phyloP scores from a whole-genome alignment of 345 rosid genomes.

The Populus pruinosa region DNA sequence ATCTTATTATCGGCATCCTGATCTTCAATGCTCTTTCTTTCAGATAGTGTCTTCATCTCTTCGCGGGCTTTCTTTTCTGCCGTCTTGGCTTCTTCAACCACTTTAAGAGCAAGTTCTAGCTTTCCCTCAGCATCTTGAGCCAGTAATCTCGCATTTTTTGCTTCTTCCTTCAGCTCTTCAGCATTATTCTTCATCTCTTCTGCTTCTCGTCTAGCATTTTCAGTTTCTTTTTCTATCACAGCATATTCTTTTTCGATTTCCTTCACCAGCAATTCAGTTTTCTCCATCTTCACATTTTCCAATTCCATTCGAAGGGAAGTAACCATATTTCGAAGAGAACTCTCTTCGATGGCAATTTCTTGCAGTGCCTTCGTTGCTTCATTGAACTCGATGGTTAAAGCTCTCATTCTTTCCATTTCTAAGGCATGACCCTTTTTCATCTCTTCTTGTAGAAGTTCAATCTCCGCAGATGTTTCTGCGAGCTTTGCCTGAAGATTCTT shows the following conservation, averaged over 20 bases:
- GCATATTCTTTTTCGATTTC: slow-evolving; percentile 29
- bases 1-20: slow-evolving; percentile 33
- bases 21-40: slow-evolving; percentile 21
- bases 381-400: slow-evolving; percentile 56
- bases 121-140: slow-evolving; percentile 45
- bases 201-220: slow-evolving; percentile 37
- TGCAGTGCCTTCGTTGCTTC: slow-evolving; percentile 68
- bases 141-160: slow-evolving; percentile 33
- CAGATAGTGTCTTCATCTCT: slow-evolving; percentile 47
- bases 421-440: slow-evolving; percentile 61
- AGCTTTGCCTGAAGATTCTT: slow-evolving; percentile 49
- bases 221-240: slow-evolving; percentile 7
- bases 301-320: slow-evolving; percentile 44
- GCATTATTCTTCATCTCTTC: slow-evolving; percentile 39
- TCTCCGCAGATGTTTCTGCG: slow-evolving; percentile 52
- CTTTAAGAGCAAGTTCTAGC: slow-evolving; percentile 39
- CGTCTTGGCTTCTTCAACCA: slow-evolving; percentile 53
- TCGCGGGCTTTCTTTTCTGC: slow-evolving; percentile 50
- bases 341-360: slow-evolving; percentile 59
- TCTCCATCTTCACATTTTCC: slow-evolving; percentile 49
- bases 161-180: slow-evolving; percentile 43
- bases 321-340: slow-evolving; percentile 43
- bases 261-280: slow-evolving; percentile 25
- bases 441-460: slow-evolving; percentile 56
- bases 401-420: slow-evolving; percentile 49